Evolutionary conservation across 2,329 filamentous ascomycete species (phyloP), one percentile per base, ranked within the genome.

Genomic region (Scedosporium minutisporum): DNA sequence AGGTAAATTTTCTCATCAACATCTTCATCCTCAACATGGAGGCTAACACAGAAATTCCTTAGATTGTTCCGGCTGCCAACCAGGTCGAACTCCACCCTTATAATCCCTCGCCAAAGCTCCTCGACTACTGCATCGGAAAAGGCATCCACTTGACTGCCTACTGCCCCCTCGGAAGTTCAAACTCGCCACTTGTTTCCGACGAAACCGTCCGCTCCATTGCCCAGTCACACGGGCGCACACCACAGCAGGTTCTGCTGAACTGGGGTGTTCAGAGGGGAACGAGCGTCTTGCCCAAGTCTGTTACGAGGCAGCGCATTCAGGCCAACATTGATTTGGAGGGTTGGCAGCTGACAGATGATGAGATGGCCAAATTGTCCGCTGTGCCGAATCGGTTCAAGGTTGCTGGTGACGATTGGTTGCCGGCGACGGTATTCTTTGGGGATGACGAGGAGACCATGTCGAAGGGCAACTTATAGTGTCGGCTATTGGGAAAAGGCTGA

Each of bases 261-360:
- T 96, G 90, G 90, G 90, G 90, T 66, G 77, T 95, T 62, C 85
- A 89, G 73, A 87, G 91, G 71, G 90, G 88, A 64, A 91, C 87
- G 79, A 89, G 85, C 66, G 90, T 96, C 60, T 91, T 96, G 69
- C 91, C 91, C 69, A 96, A 96, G 82, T 89, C 84, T 60, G 88
- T 93, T 64, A 92, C 84, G 67, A 82, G 86, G 67, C 80, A 80
- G 62, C 84, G 91, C 53, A 92, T 96, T 69, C 80, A 88, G 75
- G 83, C 78, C 65, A 96, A 96, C 81, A 90, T 86, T 68, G 83
- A 88, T 51, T 71, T 90, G 60, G 84, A 92, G 73, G 89, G 87
- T 61, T 93, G 87, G 85, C 79, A 83, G 64, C 76, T 96, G 74
- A 87, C 83, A 2, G 81, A 82, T 3, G 89, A 90, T 57, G 91